Base-by-base conservation (phyloP, 805 yeast species). In the Geotrichum ghanense region DNA sequence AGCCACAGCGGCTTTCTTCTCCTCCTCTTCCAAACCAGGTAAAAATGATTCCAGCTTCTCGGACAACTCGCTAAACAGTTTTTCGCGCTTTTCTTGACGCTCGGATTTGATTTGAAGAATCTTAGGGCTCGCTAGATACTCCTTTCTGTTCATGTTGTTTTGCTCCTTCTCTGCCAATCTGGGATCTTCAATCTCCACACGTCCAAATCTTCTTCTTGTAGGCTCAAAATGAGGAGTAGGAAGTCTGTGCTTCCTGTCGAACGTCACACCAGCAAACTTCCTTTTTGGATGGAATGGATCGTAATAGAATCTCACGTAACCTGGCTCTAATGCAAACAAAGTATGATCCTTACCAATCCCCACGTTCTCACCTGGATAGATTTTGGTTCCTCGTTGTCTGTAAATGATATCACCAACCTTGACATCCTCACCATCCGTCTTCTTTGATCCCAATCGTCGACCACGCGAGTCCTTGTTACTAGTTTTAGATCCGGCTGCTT, bases 271-370 rank as follows among this genome's bases (percentile, higher is more conserved):
- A 52, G 88, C 83, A 60, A 85, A 86, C 60, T 80, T 83, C 61
- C 97, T 79, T 62, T 79, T 77, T 40, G 97, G 97, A 60, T 92
- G 97, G 73, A 92, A 92, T 3, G 98, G 97, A 69, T 92, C 96
- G 50, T 81, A 68, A 65, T 92, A 92, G 66, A 77, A 92, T 52
- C 94, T 76, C 24, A 90, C 97, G 62, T 71, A 87, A 22, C 98
- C 98, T 2, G 96, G 95, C 61, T 92, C 97, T 27, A 71, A 58
- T 2, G 98, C 96, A 63, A 72, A 87, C 25, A 92, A 75, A 1
- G 98, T 90, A 64, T 89, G 97, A 63, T 92, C 97, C 57, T 78
- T 81, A 52, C 98, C 98, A 50, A 90, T 85, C 6, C 63, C 65
- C 3, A 61, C 83, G 56, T 92, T 89, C 54, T 84, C 94, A 26